Conservation (phyloP, 768 basidiomycete genomes). For the Gyrodon lividus region DNA sequence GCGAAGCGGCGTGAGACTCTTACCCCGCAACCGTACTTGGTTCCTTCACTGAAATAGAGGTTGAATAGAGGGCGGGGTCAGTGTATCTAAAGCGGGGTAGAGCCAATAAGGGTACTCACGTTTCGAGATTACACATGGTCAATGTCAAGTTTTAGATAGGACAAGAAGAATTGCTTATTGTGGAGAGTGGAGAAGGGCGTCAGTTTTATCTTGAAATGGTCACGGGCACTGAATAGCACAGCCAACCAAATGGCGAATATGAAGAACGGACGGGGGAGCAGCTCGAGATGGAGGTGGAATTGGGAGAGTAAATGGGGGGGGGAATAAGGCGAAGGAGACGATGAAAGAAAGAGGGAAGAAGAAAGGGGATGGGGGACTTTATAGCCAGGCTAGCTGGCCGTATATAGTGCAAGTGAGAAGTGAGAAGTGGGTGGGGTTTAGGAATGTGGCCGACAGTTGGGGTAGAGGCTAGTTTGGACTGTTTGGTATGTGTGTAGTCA, state of each 20-base stretch:
- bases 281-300: constrained; percentile 8
- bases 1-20: constrained; percentile 27
- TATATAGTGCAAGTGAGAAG: constrained; percentile 18
- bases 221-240: constrained; percentile 3
- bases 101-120: constrained; percentile 38
- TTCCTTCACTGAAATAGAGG: constrained; percentile 65
- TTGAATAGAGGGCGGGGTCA: constrained; percentile 25
- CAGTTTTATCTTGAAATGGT: constrained; percentile 1
- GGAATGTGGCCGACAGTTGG: constrained; percentile 12
- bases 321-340: constrained; percentile 11
- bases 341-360: not conserved
- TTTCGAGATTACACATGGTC: constrained; percentile 56
- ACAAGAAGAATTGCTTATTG: constrained; percentile 7
- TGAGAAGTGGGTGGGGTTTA: constrained; percentile 18
- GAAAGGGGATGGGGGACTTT: constrained; percentile 24
- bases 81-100: constrained; percentile 14
- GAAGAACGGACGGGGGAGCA: not conserved
- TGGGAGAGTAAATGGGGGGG: constrained; percentile 11
- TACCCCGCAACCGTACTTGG: constrained; percentile 69
- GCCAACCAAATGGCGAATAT: constrained; percentile 16
- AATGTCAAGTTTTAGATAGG: constrained; percentile 9
- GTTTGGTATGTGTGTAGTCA: constrained; percentile 22
- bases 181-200: constrained; percentile 1
- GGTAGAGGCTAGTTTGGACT: not conserved
- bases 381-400: constrained; percentile 24